Evolutionary conservation across 306 rosid species (phyloP).

Genomic region (Begonia loranthoides): DNA sequence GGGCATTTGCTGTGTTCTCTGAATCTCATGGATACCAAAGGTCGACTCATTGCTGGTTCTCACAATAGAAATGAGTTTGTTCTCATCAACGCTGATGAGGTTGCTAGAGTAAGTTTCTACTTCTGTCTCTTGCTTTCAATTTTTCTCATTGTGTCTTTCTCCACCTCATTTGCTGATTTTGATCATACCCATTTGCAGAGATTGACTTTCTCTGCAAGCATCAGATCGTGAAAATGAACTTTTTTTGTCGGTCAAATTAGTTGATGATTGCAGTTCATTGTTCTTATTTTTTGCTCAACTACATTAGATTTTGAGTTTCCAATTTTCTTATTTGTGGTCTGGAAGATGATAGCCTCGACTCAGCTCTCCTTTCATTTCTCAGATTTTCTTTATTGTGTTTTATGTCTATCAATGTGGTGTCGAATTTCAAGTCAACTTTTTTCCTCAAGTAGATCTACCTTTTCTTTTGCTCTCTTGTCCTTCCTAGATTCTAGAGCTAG

Average conservation of each 20-base stretch:
- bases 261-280: no score
- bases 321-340: no score
- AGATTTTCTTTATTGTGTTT: no score
- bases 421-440: conserved; percentile 8
- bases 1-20: conserved; percentile 12
- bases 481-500: no score
- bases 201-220: neutral
- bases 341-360: no score
- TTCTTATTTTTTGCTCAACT: no score
- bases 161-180: conserved; percentile 7
- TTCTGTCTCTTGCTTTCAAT: conserved; percentile 4
- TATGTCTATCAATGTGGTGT: neutral
- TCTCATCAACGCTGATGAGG: conserved; percentile 72
- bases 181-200: conserved; percentile 7
- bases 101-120: conserved; percentile 40
- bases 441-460: conserved; percentile 7
- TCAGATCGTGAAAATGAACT: conserved; percentile 6
- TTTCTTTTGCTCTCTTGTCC: neutral
- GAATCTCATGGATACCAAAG: conserved; percentile 43
- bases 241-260: no score
- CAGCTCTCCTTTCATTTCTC: neutral
- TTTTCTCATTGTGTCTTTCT: neutral
- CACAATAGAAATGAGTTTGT: conserved; percentile 74
- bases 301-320: no score
- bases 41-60: conserved; percentile 61